Percentiles rank a stretch among this genome's conserved stretches.
These are phyloP conservation scores for Phyllosticta paracitricarpa DNA, from an alignment of 2,329 filamentous ascomycete genomes.

Conservation along the genomic window DNA sequence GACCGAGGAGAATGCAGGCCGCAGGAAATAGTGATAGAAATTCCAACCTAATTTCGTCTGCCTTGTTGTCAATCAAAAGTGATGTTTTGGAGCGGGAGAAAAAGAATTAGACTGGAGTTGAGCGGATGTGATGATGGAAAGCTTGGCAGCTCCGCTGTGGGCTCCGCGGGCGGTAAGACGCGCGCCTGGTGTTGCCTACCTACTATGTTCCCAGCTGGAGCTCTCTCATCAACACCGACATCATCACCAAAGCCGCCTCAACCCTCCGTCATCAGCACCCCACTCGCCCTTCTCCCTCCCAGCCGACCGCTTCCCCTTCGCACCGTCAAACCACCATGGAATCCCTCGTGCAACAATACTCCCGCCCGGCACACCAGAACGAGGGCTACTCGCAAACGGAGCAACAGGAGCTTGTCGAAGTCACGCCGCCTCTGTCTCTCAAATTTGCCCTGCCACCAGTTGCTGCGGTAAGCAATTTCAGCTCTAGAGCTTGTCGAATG, in stretches of 20 bases:
- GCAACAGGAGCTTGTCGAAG: constrained; percentile 60
- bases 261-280: not conserved
- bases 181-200: not conserved
- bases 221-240: not conserved
- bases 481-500: not conserved
- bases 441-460: constrained; percentile 94
- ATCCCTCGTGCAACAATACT: constrained; percentile 85
- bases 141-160: not conserved
- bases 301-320: not conserved
- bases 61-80: too few species aligned
- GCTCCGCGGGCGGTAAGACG: not conserved
- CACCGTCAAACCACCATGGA: constrained; percentile 57
- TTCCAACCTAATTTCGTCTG: too few species aligned
- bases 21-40: too few species aligned
- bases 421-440: constrained; percentile 67
- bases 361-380: constrained; percentile 62
- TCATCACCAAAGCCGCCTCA: not conserved
- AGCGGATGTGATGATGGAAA: not conserved
- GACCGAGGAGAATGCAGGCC: too few species aligned
- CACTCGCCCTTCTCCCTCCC: not conserved
- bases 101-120: not conserved
- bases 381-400: constrained; percentile 66
- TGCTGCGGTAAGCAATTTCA: constrained; percentile 56
- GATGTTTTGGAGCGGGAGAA: not conserved
- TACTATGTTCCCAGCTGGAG: not conserved